These are phyloP conservation scores for Metschnikowia lachancei DNA, from an alignment of 805 yeast species.

Conservation along the genomic window DNA sequence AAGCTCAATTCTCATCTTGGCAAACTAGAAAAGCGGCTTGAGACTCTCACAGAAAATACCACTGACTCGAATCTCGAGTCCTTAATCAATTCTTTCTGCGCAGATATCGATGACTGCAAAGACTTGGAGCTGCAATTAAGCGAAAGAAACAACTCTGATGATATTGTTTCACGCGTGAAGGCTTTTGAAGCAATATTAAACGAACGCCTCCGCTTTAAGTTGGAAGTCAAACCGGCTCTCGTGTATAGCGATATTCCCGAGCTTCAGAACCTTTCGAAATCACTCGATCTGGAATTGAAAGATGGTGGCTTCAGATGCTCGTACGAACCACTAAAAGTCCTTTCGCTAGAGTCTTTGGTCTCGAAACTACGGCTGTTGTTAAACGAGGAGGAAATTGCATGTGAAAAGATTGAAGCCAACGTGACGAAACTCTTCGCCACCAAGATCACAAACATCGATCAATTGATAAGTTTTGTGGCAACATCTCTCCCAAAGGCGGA, in stretches of 20 bases:
- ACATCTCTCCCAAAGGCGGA: neutral
- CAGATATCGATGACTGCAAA: neutral
- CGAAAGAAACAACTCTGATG: neutral
- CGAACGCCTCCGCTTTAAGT: constrained; percentile 7
- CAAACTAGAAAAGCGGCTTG: constrained; percentile 5
- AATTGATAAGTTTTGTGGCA: constrained; percentile 5
- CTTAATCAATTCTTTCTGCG: constrained; percentile 6
- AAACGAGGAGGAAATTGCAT: constrained; percentile 4
- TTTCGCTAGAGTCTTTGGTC: constrained; percentile 11
- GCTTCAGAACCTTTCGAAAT: constrained; percentile 11
- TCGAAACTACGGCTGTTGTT: constrained; percentile 7
- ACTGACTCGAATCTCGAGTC: neutral
- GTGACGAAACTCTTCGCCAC: constrained; percentile 5
- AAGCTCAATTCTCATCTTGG: constrained; percentile 19
- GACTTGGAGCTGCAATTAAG: constrained; percentile 1
- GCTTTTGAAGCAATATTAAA: constrained; percentile 1
- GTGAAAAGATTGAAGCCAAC: neutral
- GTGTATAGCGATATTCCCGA: constrained; percentile 18
- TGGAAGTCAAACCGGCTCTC: constrained; percentile 8
- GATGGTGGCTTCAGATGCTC: constrained; percentile 12
- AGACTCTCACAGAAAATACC: neutral
- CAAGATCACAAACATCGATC: constrained; percentile 5
- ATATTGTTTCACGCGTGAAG: neutral
- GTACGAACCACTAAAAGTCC: constrained; percentile 17
- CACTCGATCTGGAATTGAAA: constrained; percentile 9